Conservation (phyloP, 2,329 filamentous ascomycete genomes). For the Myriangium duriaei region DNA sequence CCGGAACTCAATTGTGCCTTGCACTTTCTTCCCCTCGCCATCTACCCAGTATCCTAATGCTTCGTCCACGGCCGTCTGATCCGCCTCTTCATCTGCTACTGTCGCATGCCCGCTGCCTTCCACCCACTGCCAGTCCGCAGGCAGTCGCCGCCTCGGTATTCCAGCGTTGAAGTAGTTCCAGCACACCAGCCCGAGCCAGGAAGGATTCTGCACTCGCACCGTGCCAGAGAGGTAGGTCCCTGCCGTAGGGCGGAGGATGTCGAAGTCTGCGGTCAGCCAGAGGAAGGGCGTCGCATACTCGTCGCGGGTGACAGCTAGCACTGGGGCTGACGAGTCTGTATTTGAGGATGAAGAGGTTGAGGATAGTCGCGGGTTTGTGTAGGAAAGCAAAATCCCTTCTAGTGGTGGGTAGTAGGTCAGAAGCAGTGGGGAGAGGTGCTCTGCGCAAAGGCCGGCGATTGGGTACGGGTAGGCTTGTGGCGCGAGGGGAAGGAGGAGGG, state of each 20-base stretch:
- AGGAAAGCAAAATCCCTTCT: constrained; percentile 61
- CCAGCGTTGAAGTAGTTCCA: constrained; percentile 88
- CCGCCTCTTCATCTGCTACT: constrained; percentile 18
- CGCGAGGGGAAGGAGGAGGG: constrained; percentile 65
- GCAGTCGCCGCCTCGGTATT: constrained; percentile 65
- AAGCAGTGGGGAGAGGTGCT: constrained; percentile 62
- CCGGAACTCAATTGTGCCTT: constrained; percentile 59
- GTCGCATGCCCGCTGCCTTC: constrained; percentile 19
- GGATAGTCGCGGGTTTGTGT: constrained; percentile 55
- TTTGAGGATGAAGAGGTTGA: constrained; percentile 36
- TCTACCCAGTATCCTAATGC: constrained; percentile 66
- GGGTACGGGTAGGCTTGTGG: constrained; percentile 58
- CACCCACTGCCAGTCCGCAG: constrained; percentile 68
- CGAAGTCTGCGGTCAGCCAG: constrained; percentile 79
- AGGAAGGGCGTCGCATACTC: constrained; percentile 80
- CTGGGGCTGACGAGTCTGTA: constrained; percentile 9
- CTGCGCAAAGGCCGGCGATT: constrained; percentile 56
- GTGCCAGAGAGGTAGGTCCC: constrained; percentile 67
- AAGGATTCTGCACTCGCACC: constrained; percentile 77
- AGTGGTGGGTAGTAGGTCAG: constrained; percentile 65
- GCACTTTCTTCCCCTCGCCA: constrained; percentile 53
- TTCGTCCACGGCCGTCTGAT: constrained; percentile 31
- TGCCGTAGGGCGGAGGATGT: constrained; percentile 65
- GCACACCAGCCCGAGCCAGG: constrained; percentile 77
- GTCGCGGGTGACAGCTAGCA: constrained; percentile 43